phyloP scores from a whole-genome alignment of 371 early-diverging fungal species.

The Haplosporangium sp. region DNA sequence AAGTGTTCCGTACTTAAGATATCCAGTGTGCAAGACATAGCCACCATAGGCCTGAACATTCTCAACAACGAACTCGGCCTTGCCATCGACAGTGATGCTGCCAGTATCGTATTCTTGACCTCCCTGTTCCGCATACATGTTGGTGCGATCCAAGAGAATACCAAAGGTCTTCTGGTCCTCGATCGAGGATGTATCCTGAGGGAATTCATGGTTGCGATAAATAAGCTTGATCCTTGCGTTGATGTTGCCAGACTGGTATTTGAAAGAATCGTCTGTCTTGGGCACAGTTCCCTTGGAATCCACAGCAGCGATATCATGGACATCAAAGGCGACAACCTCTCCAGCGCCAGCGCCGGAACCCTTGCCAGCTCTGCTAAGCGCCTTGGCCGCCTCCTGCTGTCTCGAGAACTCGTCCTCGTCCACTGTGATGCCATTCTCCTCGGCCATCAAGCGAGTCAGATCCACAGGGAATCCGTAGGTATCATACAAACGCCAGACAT shows the following conservation, averaged over 20 bases:
- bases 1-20: constrained; percentile 88
- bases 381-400: constrained; percentile 88
- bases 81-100: constrained; percentile 83
- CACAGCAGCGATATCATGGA: constrained; percentile 91
- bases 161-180: constrained; percentile 75
- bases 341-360: constrained; percentile 66
- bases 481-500: constrained; percentile 99
- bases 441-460: constrained; percentile 98
- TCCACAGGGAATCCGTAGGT: constrained; percentile 99
- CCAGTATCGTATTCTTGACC: constrained; percentile 99
- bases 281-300: constrained; percentile 79
- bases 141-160: constrained; percentile 96
- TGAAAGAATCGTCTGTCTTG: constrained; percentile 91
- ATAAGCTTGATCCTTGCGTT: constrained; percentile 79
- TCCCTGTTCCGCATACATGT: constrained; percentile 99
- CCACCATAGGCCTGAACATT: constrained; percentile 97
- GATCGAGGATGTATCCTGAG: constrained; percentile 57
- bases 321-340: constrained; percentile 83
- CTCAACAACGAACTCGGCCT: constrained; percentile 92
- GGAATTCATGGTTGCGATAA: constrained; percentile 69
- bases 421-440: constrained; percentile 92
- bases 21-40: constrained; percentile 97
- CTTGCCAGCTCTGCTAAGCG: constrained; percentile 78
- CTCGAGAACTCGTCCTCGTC: constrained; percentile 90
- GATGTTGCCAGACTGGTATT: constrained; percentile 82